These are phyloP conservation scores for Botrytis deweyae DNA, from an alignment of 2,329 filamentous ascomycete genomes.

Conservation along the genomic window DNA sequence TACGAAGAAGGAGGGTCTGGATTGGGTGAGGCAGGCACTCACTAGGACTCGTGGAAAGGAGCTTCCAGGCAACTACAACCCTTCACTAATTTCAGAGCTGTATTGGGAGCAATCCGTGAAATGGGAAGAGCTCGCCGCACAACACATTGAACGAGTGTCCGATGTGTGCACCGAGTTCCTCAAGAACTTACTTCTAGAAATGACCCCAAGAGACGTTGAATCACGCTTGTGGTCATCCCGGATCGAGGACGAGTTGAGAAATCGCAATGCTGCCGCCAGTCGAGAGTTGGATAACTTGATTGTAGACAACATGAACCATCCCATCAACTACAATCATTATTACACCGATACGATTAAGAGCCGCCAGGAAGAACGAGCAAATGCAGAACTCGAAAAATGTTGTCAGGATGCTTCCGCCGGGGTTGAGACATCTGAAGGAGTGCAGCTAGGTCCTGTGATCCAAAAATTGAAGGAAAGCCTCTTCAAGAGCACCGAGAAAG, in stretches of 20 bases:
- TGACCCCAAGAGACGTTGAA: constrained; percentile 17
- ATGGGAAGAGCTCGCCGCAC: constrained; percentile 39
- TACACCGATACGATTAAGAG: constrained; percentile 39
- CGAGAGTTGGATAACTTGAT: constrained; percentile 21
- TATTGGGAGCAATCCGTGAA: constrained; percentile 43
- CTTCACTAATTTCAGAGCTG: constrained; percentile 43
- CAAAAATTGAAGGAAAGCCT: neutral
- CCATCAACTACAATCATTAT: constrained; percentile 43
- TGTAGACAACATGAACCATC: constrained; percentile 36
- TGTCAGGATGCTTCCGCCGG: neutral
- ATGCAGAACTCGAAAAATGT: constrained; percentile 12
- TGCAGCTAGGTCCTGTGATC: neutral
- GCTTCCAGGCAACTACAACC: constrained; percentile 43
- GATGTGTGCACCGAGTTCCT: constrained; percentile 25
- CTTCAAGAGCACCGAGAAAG: constrained; percentile 19
- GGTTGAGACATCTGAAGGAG: neutral
- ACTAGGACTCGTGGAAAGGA: constrained; percentile 38
- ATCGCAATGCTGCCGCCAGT: neutral
- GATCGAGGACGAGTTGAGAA: constrained; percentile 9
- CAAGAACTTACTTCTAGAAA: neutral
- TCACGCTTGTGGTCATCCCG: constrained; percentile 16
- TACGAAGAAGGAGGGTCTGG: constrained; percentile 29
- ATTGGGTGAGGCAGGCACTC: constrained; percentile 32
- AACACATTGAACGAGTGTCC: constrained; percentile 30
- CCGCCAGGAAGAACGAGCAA: constrained; percentile 23